phyloP scores from a whole-genome alignment of 1,139 yeast genomes.

The Scheffersomyces insectosa region DNA sequence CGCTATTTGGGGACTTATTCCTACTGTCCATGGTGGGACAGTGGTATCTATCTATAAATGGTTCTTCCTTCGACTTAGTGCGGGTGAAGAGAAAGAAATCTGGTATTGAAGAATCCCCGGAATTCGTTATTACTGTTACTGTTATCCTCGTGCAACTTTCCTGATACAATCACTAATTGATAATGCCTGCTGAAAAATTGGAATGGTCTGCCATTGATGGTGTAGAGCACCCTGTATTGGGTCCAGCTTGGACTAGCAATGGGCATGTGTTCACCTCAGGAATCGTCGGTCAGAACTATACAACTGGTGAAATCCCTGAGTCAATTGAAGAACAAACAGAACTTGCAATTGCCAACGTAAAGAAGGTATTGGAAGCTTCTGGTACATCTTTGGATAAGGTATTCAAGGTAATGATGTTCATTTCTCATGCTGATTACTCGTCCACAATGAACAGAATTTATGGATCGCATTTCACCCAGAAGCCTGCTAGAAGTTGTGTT shows the following conservation, averaged over 20 bases:
- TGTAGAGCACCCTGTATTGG: slow-evolving; percentile 32
- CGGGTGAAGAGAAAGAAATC: no score
- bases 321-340: slow-evolving; percentile 47
- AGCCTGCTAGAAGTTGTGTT: slow-evolving; percentile 60
- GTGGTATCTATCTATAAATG: no score
- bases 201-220: slow-evolving; percentile 44
- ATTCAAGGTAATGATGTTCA: slow-evolving; percentile 53
- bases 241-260: slow-evolving; percentile 51
- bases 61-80: no score
- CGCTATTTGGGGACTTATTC: no score
- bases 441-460: slow-evolving; percentile 49
- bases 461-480: slow-evolving; percentile 43
- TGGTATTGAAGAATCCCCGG: no score
- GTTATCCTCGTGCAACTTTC: no score
- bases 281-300: slow-evolving; percentile 31
- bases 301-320: slow-evolving; percentile 40
- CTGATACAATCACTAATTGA: no score
- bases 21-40: no score
- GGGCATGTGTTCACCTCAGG: slow-evolving; percentile 54
- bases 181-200: slow-evolving; percentile 26
- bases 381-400: slow-evolving; percentile 52
- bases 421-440: slow-evolving; percentile 46
- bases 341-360: slow-evolving; percentile 44
- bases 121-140: no score
- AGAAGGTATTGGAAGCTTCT: slow-evolving; percentile 44